Evolutionary conservation across 2,329 filamentous ascomycete species (phyloP), one percentile per base, ranked within the genome.

Genomic region (Pseudogymnoascus sp.): DNA sequence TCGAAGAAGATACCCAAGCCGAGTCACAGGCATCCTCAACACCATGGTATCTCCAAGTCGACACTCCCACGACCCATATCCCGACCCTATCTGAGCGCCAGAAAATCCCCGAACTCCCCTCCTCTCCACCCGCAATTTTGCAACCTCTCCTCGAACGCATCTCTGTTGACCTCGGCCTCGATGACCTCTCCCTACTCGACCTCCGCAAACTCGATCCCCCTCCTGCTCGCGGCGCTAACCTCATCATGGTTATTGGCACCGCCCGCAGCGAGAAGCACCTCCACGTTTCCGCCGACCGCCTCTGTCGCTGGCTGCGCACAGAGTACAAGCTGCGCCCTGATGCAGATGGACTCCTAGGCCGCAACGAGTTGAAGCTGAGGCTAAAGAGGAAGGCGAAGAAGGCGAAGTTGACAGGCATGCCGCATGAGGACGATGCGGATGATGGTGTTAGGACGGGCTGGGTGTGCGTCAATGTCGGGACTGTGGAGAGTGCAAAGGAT

Each of bases 381-480:
- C 76, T 97, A 66, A 82, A 88, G 37, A 82, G 95, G 43, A 88
- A 93, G 73, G 87, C 89, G 6, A 90, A 91, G 73, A 88, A 89
- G 69, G 89, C 91, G 33, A 91, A 91, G 74, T 79, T 97, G 65
- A 78, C 96, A 68, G 91, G 90, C n/a, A 81, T 83, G 55, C 77
- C 79, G 55, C 79, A 84, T 5, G 84, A 84, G 9, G 81, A 81
- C 12, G 83, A 82, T 58, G 78, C 82, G 1, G 93, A 96, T 69
- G 91, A 97, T 71, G 93, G 93, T 2, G 90, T 96, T 61, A 88
- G 89, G 11, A 97, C 93, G 0, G 93, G 92, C 8, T 99, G 95
- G 95, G 89, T 99, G 18, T 99, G 95, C 75, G 90, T 97, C 65
- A 96, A 96, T 72, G 83, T 95, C 8, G 91, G 90, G 4, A 84